Percentiles rank a stretch among this genome's conserved stretches.
Conservation (phyloP, 148 eudicot species). For the Rhododendron ovatum region DNA sequence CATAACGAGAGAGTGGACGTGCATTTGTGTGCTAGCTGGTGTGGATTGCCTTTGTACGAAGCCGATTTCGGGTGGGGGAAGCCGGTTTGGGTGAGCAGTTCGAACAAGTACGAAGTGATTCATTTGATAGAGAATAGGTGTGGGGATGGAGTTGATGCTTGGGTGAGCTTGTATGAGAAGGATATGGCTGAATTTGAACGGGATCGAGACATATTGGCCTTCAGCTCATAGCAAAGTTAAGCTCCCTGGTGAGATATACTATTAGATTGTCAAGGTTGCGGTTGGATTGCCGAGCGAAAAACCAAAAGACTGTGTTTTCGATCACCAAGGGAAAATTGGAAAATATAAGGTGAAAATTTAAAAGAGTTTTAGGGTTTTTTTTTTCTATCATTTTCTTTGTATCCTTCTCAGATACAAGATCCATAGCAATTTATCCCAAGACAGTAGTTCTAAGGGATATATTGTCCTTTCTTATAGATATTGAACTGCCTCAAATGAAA, state of each 20-base stretch:
- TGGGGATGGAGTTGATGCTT: slow-evolving; percentile 27
- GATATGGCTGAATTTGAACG: slow-evolving; percentile 17
- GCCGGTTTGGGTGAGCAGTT: slow-evolving; percentile 24
- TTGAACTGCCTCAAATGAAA: background rate
- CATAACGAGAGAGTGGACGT: background rate
- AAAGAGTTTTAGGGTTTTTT: background rate
- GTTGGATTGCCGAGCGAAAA: background rate
- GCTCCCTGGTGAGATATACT: background rate
- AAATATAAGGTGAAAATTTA: background rate
- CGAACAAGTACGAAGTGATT: slow-evolving; percentile 2
- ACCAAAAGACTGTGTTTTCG: background rate
- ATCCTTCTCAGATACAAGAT: background rate
- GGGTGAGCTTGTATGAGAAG: slow-evolving; percentile 23
- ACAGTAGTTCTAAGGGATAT: background rate
- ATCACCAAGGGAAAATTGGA: background rate
- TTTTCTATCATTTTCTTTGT: background rate
- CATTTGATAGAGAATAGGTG: slow-evolving; percentile 1
- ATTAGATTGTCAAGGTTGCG: background rate
- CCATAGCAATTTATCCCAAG: background rate
- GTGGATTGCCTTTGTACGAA: slow-evolving; percentile 17
- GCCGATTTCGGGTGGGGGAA: slow-evolving; percentile 37
- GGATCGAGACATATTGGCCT: slow-evolving; percentile 6
- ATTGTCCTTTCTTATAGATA: background rate
- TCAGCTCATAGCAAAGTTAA: background rate
- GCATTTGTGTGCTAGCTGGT: slow-evolving; percentile 20